Evolutionary conservation across 139 green algal species (phyloP), one percentile per base, ranked within the genome.

Genomic region (Nannochloris sp.): DNA sequence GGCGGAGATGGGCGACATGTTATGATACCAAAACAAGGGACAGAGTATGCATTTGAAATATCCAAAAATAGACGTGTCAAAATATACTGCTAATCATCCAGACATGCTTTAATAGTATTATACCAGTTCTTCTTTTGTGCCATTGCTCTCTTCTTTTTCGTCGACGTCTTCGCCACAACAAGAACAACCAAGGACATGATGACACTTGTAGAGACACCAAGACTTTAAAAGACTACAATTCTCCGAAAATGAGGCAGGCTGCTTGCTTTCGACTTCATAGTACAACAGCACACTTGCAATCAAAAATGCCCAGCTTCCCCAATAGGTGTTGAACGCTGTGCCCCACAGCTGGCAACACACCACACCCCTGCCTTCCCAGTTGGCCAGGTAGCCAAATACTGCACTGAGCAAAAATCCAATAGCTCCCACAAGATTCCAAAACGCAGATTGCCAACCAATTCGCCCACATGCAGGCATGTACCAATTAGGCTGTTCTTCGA

Each of bases 361-460:
- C 23, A n/a, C 23, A 0, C 57, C 57, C 4, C 54, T 50, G 3
- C 57, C 57, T 1, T 49, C 40, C 57, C 57, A 64, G 12, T 64
- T 51, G n/a, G 57, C 57, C 43, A 64, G 1, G 4, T 64, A 64
- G 3, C 57, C 57, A 23, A 64, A 64, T 3, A 64, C 19, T 0
- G 57, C 57, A 27, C n/a, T 57, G n/a, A 64, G 23, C 19, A 64
- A 25, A 25, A 64, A 64, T 0, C 57, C 57, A 27, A 64, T 49
- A 9, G 19, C 15, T 14, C 57, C 57, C 0, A 64, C 1, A n/a
- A 64, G 19, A 25, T 64, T 64, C 57, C 57, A 64, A 5, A 51
- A 50, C 18, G 57, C n/a, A 11, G 57, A 58, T 9, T 64, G 57
- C 57, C 57, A 64, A n/a, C 57, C 57, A 56, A 64, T 64, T 16